Conservation (phyloP, 257 asterid species). For the Capsicum pubescens region DNA sequence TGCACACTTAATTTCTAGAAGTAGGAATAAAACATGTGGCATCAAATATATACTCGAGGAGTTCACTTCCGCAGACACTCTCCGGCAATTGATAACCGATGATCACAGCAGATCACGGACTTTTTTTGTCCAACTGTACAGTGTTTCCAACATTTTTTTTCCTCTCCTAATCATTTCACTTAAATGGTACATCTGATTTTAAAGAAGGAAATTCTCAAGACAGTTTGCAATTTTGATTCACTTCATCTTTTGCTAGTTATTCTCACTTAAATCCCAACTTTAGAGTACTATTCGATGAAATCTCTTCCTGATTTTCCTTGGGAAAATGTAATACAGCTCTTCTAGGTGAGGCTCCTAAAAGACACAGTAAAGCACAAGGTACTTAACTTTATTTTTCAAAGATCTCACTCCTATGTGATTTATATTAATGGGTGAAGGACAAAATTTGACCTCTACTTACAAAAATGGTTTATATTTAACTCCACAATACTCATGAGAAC, state of each 20-base stretch:
- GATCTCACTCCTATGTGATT: conserved; percentile 2
- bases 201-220: neutral
- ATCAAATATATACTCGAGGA: neutral
- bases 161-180: neutral
- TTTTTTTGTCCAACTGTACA: neutral
- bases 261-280: neutral
- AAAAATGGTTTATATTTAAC: neutral
- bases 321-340: neutral
- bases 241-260: conserved; percentile 12
- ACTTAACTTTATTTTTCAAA: neutral
- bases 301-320: conserved; percentile 11
- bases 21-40: neutral
- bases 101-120: neutral
- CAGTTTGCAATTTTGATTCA: neutral
- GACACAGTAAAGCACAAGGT: neutral
- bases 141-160: neutral
- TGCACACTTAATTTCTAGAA: neutral
- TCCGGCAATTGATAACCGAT: neutral
- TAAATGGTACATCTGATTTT: neutral
- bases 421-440: neutral
- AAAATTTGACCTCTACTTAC: neutral
- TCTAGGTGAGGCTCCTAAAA: conserved; percentile 23
- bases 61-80: neutral
- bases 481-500: neutral
- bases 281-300: neutral